Evolutionary conservation across 257 asterid genomes (phyloP).

Genomic region (Gardenia jasminoides): DNA sequence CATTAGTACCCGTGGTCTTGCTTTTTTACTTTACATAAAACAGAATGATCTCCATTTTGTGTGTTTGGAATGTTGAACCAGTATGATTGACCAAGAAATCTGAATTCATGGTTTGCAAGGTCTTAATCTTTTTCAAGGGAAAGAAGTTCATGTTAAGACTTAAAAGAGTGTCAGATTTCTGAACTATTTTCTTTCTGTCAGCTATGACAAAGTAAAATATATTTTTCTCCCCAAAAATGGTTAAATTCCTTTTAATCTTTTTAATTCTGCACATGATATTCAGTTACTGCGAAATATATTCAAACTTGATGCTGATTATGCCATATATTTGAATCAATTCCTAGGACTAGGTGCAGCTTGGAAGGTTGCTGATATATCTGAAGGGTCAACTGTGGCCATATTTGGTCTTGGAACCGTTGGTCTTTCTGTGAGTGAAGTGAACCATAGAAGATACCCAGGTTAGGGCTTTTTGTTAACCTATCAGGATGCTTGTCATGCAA

Average conservation of each 20-base stretch:
- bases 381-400: conserved; percentile 80
- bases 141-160: not conserved
- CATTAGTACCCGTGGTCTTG: not conserved
- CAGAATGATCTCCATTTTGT: not conserved
- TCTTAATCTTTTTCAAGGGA: not conserved
- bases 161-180: not conserved
- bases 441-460: not conserved
- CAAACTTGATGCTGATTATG: conserved; percentile 17
- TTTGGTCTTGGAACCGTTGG: conserved; percentile 99
- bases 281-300: conserved; percentile 7
- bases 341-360: conserved; percentile 97
- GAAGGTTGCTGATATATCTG: conserved; percentile 83
- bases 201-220: not conserved
- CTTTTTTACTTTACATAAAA: not conserved
- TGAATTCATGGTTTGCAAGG: not conserved
- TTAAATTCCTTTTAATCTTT: not conserved
- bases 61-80: not conserved
- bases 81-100: not conserved
- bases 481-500: not conserved
- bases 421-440: conserved; percentile 69
- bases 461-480: not conserved
- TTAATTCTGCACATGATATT: conserved; percentile 11
- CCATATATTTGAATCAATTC: conserved; percentile 13
- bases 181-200: not conserved
- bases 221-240: no score